Percentiles rank a stretch among this genome's conserved stretches.
Evolutionary conservation across 1,139 yeast genomes (phyloP).

Genomic region (Meyerozyma athensensis): DNA sequence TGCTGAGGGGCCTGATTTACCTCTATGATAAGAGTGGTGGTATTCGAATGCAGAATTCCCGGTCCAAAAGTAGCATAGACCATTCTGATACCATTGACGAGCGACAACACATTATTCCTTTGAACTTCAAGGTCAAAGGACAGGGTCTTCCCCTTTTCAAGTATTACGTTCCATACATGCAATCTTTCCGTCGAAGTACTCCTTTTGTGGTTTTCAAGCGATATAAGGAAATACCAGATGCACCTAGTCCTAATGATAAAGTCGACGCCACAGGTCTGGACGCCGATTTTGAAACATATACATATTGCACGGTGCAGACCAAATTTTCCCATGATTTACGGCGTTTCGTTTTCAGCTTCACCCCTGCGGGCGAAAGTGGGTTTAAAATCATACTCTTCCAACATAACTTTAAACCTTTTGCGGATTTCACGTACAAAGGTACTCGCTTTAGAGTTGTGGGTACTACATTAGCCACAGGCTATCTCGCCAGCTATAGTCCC

Average conservation of each 20-base stretch:
- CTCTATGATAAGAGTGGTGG: slow-evolving; percentile 22
- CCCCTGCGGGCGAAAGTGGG: slow-evolving; percentile 12
- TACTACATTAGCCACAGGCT: slow-evolving; percentile 28
- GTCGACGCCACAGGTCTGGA: slow-evolving; percentile 10
- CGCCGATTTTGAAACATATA: slow-evolving; percentile 27
- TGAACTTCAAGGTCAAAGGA: slow-evolving; percentile 28
- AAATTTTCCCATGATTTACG: slow-evolving; percentile 26
- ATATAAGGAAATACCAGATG: slow-evolving; percentile 28
- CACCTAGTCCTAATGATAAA: slow-evolving; percentile 15
- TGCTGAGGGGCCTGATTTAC: slow-evolving; percentile 19
- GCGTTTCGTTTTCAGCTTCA: slow-evolving; percentile 28
- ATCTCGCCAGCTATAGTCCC: slow-evolving; percentile 30
- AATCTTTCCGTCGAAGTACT: slow-evolving; percentile 31
- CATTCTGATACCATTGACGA: slow-evolving; percentile 19
- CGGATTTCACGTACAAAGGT: slow-evolving; percentile 34
- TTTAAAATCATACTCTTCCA: slow-evolving; percentile 31
- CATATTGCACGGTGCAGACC: slow-evolving; percentile 29
- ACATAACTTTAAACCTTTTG: slow-evolving; percentile 34
- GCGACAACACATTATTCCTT: slow-evolving; percentile 31
- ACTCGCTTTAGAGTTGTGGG: slow-evolving; percentile 41
- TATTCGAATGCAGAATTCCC: slow-evolving; percentile 10
- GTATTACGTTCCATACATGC: slow-evolving; percentile 32
- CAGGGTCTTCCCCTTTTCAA: slow-evolving; percentile 37
- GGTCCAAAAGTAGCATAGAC: slow-evolving; percentile 3
- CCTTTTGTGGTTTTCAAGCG: slow-evolving; percentile 33